These are phyloP conservation scores for Clausena lansium DNA, from an alignment of 345 rosid genomes.

Conservation along the genomic window DNA sequence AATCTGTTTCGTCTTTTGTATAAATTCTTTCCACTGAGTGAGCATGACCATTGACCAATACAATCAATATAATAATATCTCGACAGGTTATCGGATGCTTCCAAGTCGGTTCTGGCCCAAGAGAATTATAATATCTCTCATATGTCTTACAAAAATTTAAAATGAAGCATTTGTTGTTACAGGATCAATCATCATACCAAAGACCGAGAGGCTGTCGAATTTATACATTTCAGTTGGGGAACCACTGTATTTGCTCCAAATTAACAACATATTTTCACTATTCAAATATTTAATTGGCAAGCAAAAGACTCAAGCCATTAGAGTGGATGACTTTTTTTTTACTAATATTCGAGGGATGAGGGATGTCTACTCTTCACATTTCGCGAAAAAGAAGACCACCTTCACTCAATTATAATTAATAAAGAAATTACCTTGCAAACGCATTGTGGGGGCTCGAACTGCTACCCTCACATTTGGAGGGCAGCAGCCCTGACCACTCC, in stretches of 20 bases:
- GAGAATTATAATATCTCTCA: background rate
- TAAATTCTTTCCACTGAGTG: no score
- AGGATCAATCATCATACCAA: background rate
- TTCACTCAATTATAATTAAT: no score
- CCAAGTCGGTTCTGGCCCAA: no score
- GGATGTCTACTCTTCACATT: no score
- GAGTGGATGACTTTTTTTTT: background rate
- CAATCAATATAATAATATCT: no score
- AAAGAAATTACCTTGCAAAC: no score
- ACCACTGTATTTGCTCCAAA: background rate
- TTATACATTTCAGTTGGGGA: background rate
- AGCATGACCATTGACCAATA: background rate
- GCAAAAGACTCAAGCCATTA: background rate
- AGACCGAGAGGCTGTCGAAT: background rate
- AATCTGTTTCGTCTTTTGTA: background rate
- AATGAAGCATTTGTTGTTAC: background rate
- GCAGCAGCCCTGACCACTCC: no score
- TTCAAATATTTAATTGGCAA: background rate
- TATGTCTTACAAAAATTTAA: background rate
- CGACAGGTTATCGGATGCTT: no score
- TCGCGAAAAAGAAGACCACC: no score
- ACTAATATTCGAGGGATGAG: no score
- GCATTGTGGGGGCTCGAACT: no score
- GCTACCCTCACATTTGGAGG: no score
- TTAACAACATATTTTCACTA: background rate